Percentiles rank a stretch among this genome's conserved stretches.
Evolutionary conservation across 345 rosid species (phyloP).

Genomic region (Ceriops zippeliana): DNA sequence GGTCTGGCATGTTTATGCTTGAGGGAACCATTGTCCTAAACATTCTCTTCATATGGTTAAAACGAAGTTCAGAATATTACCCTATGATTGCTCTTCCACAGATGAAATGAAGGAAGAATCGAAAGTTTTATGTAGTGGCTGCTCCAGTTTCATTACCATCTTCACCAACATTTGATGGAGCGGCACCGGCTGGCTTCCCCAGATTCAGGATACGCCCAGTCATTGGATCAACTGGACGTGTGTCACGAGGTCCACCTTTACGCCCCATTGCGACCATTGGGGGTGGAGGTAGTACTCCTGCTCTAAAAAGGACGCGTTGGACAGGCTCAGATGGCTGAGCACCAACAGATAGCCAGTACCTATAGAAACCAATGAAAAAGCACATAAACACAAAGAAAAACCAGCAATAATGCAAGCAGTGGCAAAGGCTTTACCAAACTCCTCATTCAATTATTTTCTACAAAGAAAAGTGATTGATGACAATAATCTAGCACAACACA

Average conservation of each 20-base stretch:
- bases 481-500: too few species aligned
- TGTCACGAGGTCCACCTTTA: slow-evolving; percentile 72
- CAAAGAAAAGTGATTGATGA: too few species aligned
- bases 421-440: too few species aligned
- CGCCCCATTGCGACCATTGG: slow-evolving; percentile 84
- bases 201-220: slow-evolving; percentile 52
- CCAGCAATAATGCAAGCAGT: too few species aligned
- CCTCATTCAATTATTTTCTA: too few species aligned
- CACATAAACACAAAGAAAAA: not conserved
- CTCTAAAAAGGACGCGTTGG: slow-evolving; percentile 70
- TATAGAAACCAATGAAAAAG: slow-evolving; percentile 19
- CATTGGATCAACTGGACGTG: slow-evolving; percentile 72
- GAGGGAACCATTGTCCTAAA: not conserved
- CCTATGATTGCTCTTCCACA: too few species aligned
- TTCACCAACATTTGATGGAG: slow-evolving; percentile 11
- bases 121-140: slow-evolving; percentile 6
- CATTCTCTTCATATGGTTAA: not conserved
- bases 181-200: slow-evolving; percentile 29
- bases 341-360: slow-evolving; percentile 97
- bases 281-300: slow-evolving; percentile 86
- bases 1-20: slow-evolving; percentile 24
- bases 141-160: slow-evolving; percentile 4
- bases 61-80: not conserved
- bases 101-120: not conserved
- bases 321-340: slow-evolving; percentile 93